phyloP scores from a whole-genome alignment of 805 yeast genomes.

The Monosporozyma siamensis region DNA sequence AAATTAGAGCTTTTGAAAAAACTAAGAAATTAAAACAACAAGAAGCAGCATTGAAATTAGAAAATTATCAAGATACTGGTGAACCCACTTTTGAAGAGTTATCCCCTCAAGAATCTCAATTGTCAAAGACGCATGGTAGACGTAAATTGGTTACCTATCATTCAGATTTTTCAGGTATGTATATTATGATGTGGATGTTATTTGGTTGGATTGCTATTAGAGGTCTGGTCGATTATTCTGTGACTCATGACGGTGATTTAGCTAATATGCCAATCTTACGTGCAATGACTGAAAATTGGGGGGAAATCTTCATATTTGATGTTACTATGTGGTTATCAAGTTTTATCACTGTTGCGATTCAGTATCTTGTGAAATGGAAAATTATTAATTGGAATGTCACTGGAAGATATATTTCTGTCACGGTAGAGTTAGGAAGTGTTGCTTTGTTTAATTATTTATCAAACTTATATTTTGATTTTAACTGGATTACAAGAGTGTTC shows the following conservation, averaged over 20 bases:
- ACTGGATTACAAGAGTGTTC: conserved; percentile 90
- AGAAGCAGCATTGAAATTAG: background rate
- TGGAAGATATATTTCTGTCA: conserved; percentile 56
- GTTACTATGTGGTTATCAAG: conserved; percentile 58
- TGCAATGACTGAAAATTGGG: conserved; percentile 49
- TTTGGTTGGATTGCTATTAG: conserved; percentile 47
- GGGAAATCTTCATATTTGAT: conserved; percentile 64
- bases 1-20: conserved; percentile 13
- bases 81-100: background rate
- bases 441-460: conserved; percentile 44
- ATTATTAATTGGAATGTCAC: conserved; percentile 46
- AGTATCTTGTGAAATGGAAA: conserved; percentile 38
- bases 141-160: background rate
- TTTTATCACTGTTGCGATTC: conserved; percentile 54
- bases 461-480: conserved; percentile 39
- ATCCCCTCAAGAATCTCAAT: background rate
- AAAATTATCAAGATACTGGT: background rate
- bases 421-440: conserved; percentile 47
- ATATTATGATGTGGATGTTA: conserved; percentile 68
- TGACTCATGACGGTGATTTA: conserved; percentile 32
- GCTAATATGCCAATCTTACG: conserved; percentile 44
- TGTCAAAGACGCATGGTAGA: background rate
- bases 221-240: conserved; percentile 44
- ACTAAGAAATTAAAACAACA: conserved; percentile 1
- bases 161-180: conserved; percentile 61